Evolutionary conservation across 2,329 filamentous ascomycete species (phyloP).

Genomic region (Dryadomyces quercus-mongolicae): DNA sequence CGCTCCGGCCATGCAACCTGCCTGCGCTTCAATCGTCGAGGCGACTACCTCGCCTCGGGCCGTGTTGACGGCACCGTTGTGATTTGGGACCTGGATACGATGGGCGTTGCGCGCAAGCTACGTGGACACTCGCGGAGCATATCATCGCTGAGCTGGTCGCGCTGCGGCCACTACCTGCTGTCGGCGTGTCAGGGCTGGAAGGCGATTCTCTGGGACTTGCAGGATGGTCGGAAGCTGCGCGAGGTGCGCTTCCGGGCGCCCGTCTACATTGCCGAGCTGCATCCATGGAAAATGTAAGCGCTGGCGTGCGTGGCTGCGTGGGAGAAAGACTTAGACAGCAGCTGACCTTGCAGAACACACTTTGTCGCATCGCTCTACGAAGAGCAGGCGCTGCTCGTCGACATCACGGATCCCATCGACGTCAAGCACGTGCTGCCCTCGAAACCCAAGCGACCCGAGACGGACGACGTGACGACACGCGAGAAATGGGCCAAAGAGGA

Average conservation of each 20-base stretch:
- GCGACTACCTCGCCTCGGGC: slow-evolving; percentile 89
- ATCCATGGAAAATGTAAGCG: slow-evolving; percentile 72
- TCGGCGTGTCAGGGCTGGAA: slow-evolving; percentile 96
- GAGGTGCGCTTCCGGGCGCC: slow-evolving; percentile 87
- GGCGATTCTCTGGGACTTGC: slow-evolving; percentile 87
- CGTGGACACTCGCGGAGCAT: slow-evolving; percentile 89
- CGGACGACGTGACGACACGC: slow-evolving; percentile 56
- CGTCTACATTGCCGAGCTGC: slow-evolving; percentile 90
- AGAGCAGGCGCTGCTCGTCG: slow-evolving; percentile 80
- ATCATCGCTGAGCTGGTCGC: slow-evolving; percentile 90
- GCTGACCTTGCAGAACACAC: slow-evolving; percentile 42
- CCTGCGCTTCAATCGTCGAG: slow-evolving; percentile 81
- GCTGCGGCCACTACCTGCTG: slow-evolving; percentile 79
- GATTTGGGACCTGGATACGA: slow-evolving; percentile 95
- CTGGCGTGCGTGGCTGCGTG: slow-evolving; percentile 21
- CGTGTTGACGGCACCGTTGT: slow-evolving; percentile 90
- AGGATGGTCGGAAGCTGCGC: slow-evolving; percentile 55
- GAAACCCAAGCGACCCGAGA: slow-evolving; percentile 60
- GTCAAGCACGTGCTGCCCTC: slow-evolving; percentile 71
- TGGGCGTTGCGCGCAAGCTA: slow-evolving; percentile 88
- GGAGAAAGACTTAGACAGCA: neutral
- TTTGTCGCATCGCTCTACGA: slow-evolving; percentile 92
- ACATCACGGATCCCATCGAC: slow-evolving; percentile 57
- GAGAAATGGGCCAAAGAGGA: slow-evolving; percentile 88
- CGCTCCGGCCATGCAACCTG: slow-evolving; percentile 57